These are phyloP conservation scores for Eucalyptus sideroxylon DNA, from an alignment of 345 rosid genomes.

Conservation along the genomic window DNA sequence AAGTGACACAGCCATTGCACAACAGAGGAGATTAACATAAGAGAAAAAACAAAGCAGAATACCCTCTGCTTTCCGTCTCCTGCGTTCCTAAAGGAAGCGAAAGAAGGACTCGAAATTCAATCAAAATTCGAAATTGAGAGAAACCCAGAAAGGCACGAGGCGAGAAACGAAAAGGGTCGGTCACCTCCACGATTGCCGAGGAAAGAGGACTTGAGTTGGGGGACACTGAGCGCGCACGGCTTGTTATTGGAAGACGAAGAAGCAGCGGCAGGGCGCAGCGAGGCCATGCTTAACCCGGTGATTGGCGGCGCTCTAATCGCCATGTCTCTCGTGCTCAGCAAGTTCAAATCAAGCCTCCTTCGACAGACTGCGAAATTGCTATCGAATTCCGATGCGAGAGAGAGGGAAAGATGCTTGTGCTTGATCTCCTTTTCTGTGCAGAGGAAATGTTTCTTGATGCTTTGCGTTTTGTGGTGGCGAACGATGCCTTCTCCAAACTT, in stretches of 20 bases:
- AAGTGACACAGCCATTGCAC: background rate
- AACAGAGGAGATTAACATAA: background rate
- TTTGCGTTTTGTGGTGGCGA: background rate
- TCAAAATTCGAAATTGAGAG: background rate
- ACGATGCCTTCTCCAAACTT: background rate
- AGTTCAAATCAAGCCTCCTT: background rate
- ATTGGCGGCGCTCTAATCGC: conserved; percentile 31
- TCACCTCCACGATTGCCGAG: conserved; percentile 6
- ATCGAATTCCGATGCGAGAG: background rate
- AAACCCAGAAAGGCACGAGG: background rate
- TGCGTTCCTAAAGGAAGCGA: background rate
- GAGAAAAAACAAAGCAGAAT: background rate
- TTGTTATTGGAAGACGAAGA: background rate
- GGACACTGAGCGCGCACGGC: background rate
- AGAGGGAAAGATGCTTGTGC: background rate
- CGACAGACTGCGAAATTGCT: background rate
- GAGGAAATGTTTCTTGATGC: background rate
- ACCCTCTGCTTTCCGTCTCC: background rate
- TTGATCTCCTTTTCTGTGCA: background rate
- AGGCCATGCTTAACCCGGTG: conserved; percentile 14
- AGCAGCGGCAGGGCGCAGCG: background rate
- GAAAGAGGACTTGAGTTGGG: conserved; percentile 23
- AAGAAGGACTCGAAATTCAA: background rate
- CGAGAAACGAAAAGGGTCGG: background rate
- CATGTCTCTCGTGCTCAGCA: conserved; percentile 2